Conservation (phyloP, 441 rosid species). For the Manihot esculenta region DNA sequence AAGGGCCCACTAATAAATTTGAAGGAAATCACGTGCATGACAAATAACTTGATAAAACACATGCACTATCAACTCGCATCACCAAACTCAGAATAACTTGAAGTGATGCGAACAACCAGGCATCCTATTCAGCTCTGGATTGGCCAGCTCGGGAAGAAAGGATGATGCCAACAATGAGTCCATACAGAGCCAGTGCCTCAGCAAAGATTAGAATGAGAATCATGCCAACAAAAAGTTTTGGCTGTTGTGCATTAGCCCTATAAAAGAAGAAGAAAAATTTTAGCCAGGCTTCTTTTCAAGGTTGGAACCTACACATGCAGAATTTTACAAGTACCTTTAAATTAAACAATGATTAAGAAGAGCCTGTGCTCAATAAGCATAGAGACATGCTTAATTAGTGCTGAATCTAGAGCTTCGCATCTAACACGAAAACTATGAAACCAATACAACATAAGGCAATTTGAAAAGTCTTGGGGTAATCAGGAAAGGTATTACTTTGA, state of each 20-base stretch:
- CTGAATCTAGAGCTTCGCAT: background rate
- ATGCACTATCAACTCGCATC: conserved; percentile 2
- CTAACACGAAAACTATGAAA: background rate
- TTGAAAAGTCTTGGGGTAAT: too few species aligned
- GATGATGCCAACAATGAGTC: conserved; percentile 84
- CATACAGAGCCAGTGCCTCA: conserved; percentile 77
- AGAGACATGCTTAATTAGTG: too few species aligned
- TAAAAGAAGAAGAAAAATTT: conserved; percentile 15
- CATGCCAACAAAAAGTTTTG: conserved; percentile 88
- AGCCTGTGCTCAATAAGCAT: background rate
- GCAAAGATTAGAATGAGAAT: conserved; percentile 85
- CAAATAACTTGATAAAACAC: conserved; percentile 8
- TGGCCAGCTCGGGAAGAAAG: conserved; percentile 87
- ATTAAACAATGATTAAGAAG: background rate
- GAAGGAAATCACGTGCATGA: conserved; percentile 3
- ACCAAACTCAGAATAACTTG: conserved; percentile 13
- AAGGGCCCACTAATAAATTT: background rate
- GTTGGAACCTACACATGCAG: background rate
- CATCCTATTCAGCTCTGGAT: conserved; percentile 65
- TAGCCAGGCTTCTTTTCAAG: background rate
- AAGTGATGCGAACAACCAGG: conserved; percentile 9
- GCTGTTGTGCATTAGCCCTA: conserved; percentile 92
- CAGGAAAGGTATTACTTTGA: too few species aligned
- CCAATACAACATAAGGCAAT: background rate
- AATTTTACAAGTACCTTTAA: background rate